Evolutionary conservation across 345 rosid species (phyloP).

Genomic region (Psidium friedrichsthalianum): DNA sequence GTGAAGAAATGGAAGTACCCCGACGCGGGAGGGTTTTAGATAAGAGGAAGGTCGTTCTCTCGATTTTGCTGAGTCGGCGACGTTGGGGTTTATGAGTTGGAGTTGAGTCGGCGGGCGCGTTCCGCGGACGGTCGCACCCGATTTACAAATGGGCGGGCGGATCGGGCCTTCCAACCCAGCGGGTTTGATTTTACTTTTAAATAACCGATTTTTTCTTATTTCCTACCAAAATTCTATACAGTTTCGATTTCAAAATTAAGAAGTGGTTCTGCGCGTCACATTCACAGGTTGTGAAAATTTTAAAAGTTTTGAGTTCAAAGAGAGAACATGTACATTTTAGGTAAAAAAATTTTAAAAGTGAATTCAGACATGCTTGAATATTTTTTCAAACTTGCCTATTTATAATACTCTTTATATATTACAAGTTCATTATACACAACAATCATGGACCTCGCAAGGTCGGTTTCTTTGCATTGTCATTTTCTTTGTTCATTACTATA

Average conservation of each 20-base stretch:
- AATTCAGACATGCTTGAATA: rapidly evolving
- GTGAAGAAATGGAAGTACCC: background rate
- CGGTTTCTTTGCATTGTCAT: rapidly evolving
- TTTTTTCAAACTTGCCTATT: rapidly evolving
- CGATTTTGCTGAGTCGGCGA: background rate
- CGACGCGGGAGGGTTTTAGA: conserved; percentile 15
- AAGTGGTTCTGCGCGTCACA: background rate
- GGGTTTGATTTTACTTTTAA: background rate
- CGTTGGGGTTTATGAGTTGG: conserved; percentile 12
- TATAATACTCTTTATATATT: background rate
- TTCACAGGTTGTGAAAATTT: background rate
- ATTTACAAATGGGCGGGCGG: background rate
- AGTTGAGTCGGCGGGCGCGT: background rate
- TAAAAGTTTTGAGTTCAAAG: rapidly evolving
- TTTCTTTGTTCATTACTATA: rapidly evolving
- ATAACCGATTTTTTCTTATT: background rate
- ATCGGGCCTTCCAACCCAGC: background rate
- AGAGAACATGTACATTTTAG: background rate
- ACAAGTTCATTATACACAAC: rapidly evolving
- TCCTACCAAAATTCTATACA: background rate
- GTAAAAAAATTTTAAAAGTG: background rate
- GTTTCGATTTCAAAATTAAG: rapidly evolving
- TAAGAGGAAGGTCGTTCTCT: background rate
- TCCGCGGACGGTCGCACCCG: background rate
- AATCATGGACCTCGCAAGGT: rapidly evolving